Evolutionary conservation across 1,139 yeast genomes (phyloP).

Genomic region (Hyphopichia pseudoburtonii): DNA sequence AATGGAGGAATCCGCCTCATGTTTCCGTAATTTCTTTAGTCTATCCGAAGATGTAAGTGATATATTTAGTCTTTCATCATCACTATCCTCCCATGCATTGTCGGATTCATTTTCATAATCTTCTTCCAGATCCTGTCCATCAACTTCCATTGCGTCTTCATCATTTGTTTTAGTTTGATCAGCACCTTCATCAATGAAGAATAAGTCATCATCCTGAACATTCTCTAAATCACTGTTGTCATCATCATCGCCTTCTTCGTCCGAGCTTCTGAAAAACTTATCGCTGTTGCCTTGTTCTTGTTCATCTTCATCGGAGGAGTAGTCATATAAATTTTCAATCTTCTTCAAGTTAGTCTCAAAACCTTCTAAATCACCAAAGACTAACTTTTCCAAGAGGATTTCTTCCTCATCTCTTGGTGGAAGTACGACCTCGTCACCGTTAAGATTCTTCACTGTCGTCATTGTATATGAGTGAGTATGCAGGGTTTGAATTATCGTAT

Average conservation of each 20-base stretch:
- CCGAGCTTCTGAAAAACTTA: conserved; percentile 10
- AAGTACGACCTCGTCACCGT: conserved; percentile 32
- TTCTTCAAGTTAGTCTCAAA: conserved; percentile 67
- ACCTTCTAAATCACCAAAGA: conserved; percentile 85
- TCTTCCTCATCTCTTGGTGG: conserved; percentile 87
- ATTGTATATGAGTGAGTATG: conserved; percentile 13
- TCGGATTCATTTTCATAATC: conserved; percentile 32
- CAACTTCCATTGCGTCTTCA: conserved; percentile 41
- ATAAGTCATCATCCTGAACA: conserved; percentile 60
- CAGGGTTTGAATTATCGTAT: no score
- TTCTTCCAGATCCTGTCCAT: conserved; percentile 23
- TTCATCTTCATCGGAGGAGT: conserved; percentile 45
- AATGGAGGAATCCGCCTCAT: conserved; percentile 58
- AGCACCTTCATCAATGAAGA: conserved; percentile 61
- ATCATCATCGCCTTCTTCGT: conserved; percentile 14
- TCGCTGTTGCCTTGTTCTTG: conserved; percentile 25
- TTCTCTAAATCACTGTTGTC: conserved; percentile 32
- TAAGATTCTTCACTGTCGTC: conserved; percentile 19
- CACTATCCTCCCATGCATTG: conserved; percentile 89
- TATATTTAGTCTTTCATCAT: conserved; percentile 73
- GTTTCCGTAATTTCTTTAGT: conserved; percentile 68
- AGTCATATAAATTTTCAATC: conserved; percentile 55
- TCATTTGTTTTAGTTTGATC: conserved; percentile 26
- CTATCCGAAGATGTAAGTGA: conserved; percentile 61
- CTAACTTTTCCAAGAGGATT: conserved; percentile 70